Evolutionary conservation across 2,329 filamentous ascomycete genomes (phyloP).

Genomic region (Cladophialophora carrionii): DNA sequence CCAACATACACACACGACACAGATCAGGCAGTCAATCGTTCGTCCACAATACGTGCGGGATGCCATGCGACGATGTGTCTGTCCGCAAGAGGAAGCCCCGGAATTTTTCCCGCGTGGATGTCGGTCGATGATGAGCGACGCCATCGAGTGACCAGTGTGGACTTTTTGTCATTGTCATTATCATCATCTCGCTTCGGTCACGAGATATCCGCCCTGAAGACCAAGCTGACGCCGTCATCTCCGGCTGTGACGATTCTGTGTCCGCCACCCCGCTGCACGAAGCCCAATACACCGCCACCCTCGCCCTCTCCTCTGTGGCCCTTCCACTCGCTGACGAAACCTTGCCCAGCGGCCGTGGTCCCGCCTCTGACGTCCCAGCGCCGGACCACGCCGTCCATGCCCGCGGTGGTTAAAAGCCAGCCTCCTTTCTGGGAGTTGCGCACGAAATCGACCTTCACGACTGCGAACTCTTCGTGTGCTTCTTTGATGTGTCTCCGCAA

Average conservation of each 20-base stretch:
- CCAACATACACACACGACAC: background rate
- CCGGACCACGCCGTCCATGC: conserved; percentile 88
- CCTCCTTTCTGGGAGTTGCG: conserved; percentile 46
- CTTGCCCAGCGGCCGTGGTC: conserved; percentile 65
- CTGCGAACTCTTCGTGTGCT: conserved; percentile 83
- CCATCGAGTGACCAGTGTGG: background rate
- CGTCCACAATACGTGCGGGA: background rate
- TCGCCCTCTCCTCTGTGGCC: conserved; percentile 84
- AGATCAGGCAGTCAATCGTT: background rate
- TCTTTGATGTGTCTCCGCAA: conserved; percentile 79
- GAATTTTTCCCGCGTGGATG: background rate
- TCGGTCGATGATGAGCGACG: background rate
- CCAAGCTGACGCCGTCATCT: conserved; percentile 67
- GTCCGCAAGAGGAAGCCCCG: background rate
- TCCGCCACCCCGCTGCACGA: conserved; percentile 70
- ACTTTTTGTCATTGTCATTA: background rate
- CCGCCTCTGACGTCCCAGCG: conserved; percentile 81
- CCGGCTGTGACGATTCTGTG: conserved; percentile 82
- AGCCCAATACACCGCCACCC: conserved; percentile 85
- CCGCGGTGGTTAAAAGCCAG: conserved; percentile 81
- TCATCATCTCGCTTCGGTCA: conserved; percentile 6
- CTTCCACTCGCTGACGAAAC: conserved; percentile 82
- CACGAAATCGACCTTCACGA: conserved; percentile 88
- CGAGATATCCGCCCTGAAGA: conserved; percentile 43
- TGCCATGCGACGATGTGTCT: too few species aligned